Evolutionary conservation across 2,329 filamentous ascomycete species (phyloP).

Genomic region (Ophiostoma tasmaniense): DNA sequence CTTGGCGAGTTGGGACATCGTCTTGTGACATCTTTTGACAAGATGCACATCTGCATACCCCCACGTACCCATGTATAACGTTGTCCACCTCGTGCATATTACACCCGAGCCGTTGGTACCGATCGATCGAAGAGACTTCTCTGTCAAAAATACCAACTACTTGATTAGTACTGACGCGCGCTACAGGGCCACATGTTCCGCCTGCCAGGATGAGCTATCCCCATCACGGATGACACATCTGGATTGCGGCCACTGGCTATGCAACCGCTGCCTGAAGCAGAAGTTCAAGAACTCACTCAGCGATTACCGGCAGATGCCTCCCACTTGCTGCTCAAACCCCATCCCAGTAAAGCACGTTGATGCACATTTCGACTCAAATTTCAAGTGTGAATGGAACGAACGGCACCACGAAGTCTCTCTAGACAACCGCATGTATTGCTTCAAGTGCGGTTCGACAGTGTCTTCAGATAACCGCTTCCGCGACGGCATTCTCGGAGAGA

Average conservation of each 20-base stretch:
- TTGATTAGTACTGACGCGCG: neutral
- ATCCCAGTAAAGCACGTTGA: conserved; percentile 73
- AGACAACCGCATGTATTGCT: conserved; percentile 70
- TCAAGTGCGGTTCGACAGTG: conserved; percentile 73
- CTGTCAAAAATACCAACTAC: neutral
- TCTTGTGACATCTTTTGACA: neutral
- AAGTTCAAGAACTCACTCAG: conserved; percentile 67
- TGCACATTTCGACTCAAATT: conserved; percentile 59
- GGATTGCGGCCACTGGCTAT: conserved; percentile 74
- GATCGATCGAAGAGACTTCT: neutral
- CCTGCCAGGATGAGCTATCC: conserved; percentile 62
- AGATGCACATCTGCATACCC: neutral
- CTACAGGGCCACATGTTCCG: conserved; percentile 59
- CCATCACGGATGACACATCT: conserved; percentile 58
- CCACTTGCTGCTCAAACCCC: conserved; percentile 68
- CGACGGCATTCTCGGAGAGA: conserved; percentile 53
- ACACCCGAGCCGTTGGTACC: neutral
- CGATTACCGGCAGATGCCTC: conserved; percentile 76
- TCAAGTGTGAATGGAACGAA: conserved; percentile 72
- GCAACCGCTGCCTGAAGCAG: conserved; percentile 63
- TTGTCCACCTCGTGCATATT: neutral
- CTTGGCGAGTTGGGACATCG: neutral
- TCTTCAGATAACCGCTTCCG: conserved; percentile 59
- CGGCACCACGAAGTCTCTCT: conserved; percentile 72
- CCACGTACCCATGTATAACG: neutral